A percentile compares a stretch with the other conserved stretches of the same genome.
phyloP scores from a whole-genome alignment of 148 eudicot genomes.

The Rhododendron henanense region DNA sequence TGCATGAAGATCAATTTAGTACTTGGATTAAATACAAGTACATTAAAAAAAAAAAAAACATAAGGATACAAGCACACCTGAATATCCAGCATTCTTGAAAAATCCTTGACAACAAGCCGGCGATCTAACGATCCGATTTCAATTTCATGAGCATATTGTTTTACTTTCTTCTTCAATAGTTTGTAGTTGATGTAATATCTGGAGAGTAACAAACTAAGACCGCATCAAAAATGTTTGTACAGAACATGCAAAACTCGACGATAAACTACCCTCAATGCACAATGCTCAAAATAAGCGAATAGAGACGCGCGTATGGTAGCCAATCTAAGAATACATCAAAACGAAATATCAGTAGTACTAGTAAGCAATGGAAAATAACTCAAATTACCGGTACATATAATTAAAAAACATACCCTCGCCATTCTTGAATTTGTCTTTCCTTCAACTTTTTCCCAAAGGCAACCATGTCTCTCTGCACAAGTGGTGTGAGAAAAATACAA shows the following conservation, averaged over 20 bases:
- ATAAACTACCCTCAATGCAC: neutral
- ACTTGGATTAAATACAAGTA: neutral
- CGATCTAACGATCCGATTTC: conserved; percentile 46
- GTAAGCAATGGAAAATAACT: neutral
- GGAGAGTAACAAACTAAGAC: conserved; percentile 12
- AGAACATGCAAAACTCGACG: neutral
- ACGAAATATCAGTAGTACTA: neutral
- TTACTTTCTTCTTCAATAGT: conserved; percentile 67
- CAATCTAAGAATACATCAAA: neutral
- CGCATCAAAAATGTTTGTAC: neutral
- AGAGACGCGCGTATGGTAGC: neutral
- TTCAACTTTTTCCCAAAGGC: conserved; percentile 93
- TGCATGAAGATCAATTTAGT: neutral
- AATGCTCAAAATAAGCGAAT: conserved; percentile 2
- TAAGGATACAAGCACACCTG: conserved; percentile 31
- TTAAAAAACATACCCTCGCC: conserved; percentile 64
- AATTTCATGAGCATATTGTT: conserved; percentile 57
- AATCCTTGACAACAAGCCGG: conserved; percentile 60
- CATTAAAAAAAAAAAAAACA: neutral
- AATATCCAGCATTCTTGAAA: conserved; percentile 68
- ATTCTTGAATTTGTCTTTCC: conserved; percentile 85
- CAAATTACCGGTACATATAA: neutral
- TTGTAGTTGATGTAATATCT: conserved; percentile 71
- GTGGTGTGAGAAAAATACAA: neutral
- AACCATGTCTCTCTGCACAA: conserved; percentile 50